Base-by-base conservation (phyloP, 306 rosid genomes). In the Corylus avellana region DNA sequence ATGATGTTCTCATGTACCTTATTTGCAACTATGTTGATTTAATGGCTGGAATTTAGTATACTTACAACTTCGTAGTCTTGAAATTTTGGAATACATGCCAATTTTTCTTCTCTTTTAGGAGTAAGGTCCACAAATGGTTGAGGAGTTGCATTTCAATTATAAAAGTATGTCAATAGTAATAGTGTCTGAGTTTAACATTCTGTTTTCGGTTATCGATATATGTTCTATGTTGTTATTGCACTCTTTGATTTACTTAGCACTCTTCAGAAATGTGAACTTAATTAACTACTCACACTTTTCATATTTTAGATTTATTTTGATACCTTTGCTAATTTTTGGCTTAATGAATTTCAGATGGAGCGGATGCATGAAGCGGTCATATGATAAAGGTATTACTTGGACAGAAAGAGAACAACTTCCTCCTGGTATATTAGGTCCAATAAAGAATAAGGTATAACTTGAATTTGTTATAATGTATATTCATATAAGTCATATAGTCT, bases 361-460 rank as follows among this genome's bases (percentile, higher is more conserved):
- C 75, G 97, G 98, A 71, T 94, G 88, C 85, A 76, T 92, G 84
- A 94, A 92, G 78, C 92, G 93, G 70, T 94, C 98, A 46, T 79
- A 87, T 70, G 97, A 94, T 85, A 91, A 88, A 76, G 98, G 97
- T 51, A 46, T 82, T 44, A 91, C 93, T 68, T 94, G 97, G 97
- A 80, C 97, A 32, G 68, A 66, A 77, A 92, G 98, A 87, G 94
- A 94, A 81, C 98, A 94, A 68, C 97, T 94, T 81, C 98, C 98
- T 86, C 91, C 98, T 55, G 98, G 98, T 68, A 94, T 94, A 81
- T 87, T 94, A 84, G 98, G 98, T 79, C 98, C 98, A 14, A 94
- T 92, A 84, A 94, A 92, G 87, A 94, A 94, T 77, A 94, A 94
- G 97, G 98, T 94, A 84, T 32, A 44, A 20, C 32, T 77, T 12